A percentile compares a stretch with the other conserved stretches of the same genome.
Conservation (phyloP, 257 asterid genomes). For the Scutellaria baicalensis region DNA sequence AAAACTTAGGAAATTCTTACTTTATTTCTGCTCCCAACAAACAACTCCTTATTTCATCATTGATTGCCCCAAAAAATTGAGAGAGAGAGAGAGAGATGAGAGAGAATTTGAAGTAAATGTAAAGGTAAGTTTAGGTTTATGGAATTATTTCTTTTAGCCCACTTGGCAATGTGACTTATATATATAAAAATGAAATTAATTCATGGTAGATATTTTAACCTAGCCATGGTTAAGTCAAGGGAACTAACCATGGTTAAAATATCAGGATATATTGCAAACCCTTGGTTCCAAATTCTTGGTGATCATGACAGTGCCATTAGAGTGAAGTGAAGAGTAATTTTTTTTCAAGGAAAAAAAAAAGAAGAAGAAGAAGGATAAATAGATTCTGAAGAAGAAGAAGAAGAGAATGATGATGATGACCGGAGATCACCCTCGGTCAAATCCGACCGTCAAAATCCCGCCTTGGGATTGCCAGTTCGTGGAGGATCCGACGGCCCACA, state of each 20-base stretch:
- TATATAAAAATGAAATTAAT: not conserved
- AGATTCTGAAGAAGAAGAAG: constrained; percentile 11
- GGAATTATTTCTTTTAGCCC: constrained; percentile 1
- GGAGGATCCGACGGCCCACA: constrained; percentile 36
- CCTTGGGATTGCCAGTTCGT: constrained; percentile 32
- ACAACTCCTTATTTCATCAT: constrained; percentile 12
- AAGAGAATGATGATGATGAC: constrained; percentile 39
- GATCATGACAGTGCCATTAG: constrained; percentile 24
- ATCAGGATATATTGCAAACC: constrained; percentile 40
- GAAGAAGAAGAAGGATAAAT: no score
- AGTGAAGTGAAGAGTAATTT: not conserved
- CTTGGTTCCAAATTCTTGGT: constrained; percentile 8
- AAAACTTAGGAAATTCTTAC: constrained; percentile 5
- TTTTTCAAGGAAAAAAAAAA: constrained; percentile 16
- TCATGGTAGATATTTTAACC: constrained; percentile 29
- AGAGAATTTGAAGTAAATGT: constrained; percentile 22
- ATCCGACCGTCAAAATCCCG: constrained; percentile 60
- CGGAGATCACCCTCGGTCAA: constrained; percentile 41
- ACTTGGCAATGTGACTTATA: constrained; percentile 6
- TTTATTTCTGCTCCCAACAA: constrained; percentile 18
- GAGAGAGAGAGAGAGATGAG: not conserved
- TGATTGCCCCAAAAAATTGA: not conserved
- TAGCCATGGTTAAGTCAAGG: constrained; percentile 25
- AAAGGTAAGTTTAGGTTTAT: constrained; percentile 20
- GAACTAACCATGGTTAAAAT: constrained; percentile 32